These are phyloP conservation scores for Talaromyces atroroseus DNA, from an alignment of 2,329 filamentous ascomycete genomes.

Conservation along the genomic window DNA sequence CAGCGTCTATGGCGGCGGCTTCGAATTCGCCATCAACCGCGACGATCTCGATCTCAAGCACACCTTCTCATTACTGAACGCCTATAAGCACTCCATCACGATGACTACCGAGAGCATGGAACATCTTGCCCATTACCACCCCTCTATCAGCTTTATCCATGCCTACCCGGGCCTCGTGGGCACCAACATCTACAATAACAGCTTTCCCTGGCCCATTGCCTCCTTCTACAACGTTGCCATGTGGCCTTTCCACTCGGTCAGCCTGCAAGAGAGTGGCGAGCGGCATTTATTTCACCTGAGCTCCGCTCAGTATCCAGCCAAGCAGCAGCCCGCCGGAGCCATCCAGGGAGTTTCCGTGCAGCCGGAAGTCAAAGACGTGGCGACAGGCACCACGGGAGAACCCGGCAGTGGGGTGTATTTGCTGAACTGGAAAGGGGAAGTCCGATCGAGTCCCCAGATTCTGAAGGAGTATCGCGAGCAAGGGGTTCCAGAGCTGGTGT, in stretches of 20 bases:
- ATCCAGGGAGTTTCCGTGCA: neutral
- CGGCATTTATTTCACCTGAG: neutral
- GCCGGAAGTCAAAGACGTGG: neutral
- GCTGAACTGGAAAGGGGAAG: neutral
- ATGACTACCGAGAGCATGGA: conserved; percentile 49
- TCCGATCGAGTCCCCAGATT: too few relatives aligned
- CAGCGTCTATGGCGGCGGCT: conserved; percentile 50
- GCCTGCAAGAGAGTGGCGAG: neutral
- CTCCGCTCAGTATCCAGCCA: neutral
- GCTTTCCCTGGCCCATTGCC: too few relatives aligned
- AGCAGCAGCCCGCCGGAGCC: neutral
- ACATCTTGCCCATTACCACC: conserved; percentile 42
- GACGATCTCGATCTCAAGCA: conserved; percentile 43
- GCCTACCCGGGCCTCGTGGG: conserved; percentile 45
- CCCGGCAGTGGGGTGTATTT: conserved; percentile 6
- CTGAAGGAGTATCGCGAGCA: too few relatives aligned
- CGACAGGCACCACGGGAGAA: neutral
- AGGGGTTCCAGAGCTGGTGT: too few relatives aligned
- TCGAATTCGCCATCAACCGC: conserved; percentile 46
- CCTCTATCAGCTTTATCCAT: conserved; percentile 46
- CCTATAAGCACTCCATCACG: conserved; percentile 41
- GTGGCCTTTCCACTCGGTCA: neutral
- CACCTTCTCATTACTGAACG: conserved; percentile 36
- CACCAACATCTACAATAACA: conserved; percentile 38
- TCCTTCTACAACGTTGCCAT: neutral